Percentiles rank a stretch among this genome's conserved stretches.
These are phyloP conservation scores for Nakaseomyces bracarensis DNA, from an alignment of 1,139 yeast species.

Conservation along the genomic window DNA sequence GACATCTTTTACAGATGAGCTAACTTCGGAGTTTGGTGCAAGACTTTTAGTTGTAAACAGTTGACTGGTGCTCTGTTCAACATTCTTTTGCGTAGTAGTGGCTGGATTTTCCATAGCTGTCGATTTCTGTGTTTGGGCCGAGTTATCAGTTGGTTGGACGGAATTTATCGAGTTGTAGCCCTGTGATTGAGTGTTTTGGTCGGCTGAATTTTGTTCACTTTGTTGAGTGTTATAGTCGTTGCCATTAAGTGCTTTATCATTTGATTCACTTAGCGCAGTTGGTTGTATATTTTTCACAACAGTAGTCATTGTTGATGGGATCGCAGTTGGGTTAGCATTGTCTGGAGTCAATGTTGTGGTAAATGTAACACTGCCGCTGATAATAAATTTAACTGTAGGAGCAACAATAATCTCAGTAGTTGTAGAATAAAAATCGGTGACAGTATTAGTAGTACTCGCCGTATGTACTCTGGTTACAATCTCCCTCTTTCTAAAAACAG, in stretches of 20 bases:
- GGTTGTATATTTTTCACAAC: slow-evolving; percentile 12
- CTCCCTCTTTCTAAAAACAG: slow-evolving; percentile 31
- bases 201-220: no score
- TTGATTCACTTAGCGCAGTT: no score
- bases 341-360: slow-evolving; percentile 43
- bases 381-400: slow-evolving; percentile 61
- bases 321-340: slow-evolving; percentile 30
- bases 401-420: slow-evolving; percentile 53
- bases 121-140: no score
- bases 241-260: not conserved
- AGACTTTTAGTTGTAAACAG: no score
- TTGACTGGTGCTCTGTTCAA: no score
- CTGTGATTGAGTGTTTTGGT: no score
- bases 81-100: no score
- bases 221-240: not conserved
- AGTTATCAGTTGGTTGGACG: no score
- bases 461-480: slow-evolving; percentile 55
- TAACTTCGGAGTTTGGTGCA: no score
- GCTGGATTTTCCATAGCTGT: no score
- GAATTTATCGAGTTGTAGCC: no score
- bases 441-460: slow-evolving; percentile 48
- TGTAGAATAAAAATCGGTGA: slow-evolving; percentile 46
- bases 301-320: slow-evolving; percentile 31
- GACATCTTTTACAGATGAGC: not conserved
- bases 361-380: slow-evolving; percentile 53